A percentile compares a stretch with the other conserved stretches of the same genome.
These are phyloP conservation scores for Piromyces sp. DNA, from an alignment of 192 early-diverging fungal species.

Conservation along the genomic window DNA sequence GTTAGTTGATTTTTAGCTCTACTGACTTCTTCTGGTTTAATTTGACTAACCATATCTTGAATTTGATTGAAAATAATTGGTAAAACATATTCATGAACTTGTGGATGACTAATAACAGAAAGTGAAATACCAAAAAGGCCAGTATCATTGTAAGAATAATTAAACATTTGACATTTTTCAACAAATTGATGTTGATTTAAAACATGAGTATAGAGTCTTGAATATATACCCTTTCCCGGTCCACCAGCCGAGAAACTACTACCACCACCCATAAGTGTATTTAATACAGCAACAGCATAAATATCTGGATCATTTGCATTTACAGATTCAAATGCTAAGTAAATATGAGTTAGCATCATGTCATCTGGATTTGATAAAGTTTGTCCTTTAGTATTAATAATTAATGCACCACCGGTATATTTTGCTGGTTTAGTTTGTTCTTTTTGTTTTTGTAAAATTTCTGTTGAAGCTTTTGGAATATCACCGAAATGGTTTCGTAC, in stretches of 20 bases:
- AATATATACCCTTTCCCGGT: conserved; percentile 98
- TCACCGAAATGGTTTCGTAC: conserved; percentile 61
- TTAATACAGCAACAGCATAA: conserved; percentile 77
- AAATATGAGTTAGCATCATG: conserved; percentile 55
- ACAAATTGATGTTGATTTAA: conserved; percentile 88
- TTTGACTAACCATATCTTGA: conserved; percentile 32
- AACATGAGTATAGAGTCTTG: conserved; percentile 83
- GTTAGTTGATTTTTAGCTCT: conserved; percentile 94
- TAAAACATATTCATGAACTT: conserved; percentile 43
- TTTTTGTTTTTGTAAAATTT: conserved; percentile 10
- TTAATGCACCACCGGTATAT: conserved; percentile 68
- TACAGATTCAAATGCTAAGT: conserved; percentile 75
- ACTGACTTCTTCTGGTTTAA: conserved; percentile 43
- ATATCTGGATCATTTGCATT: conserved; percentile 72
- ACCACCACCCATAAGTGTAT: conserved; percentile 84
- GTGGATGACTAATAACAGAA: conserved; percentile 59
- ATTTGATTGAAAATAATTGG: conserved; percentile 74
- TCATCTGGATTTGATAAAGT: conserved; percentile 37
- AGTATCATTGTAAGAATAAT: conserved; percentile 75
- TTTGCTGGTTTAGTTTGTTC: conserved; percentile 18
- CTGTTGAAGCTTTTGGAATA: conserved; percentile 12
- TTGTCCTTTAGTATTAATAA: conserved; percentile 48
- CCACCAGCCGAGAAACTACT: conserved; percentile 93
- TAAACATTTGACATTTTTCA: conserved; percentile 82
- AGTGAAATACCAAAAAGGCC: conserved; percentile 86